A percentile compares a stretch with the other conserved stretches of the same genome.
Evolutionary conservation across 805 yeast species (phyloP).

Genomic region (Cyberlindnera mississippiensis): DNA sequence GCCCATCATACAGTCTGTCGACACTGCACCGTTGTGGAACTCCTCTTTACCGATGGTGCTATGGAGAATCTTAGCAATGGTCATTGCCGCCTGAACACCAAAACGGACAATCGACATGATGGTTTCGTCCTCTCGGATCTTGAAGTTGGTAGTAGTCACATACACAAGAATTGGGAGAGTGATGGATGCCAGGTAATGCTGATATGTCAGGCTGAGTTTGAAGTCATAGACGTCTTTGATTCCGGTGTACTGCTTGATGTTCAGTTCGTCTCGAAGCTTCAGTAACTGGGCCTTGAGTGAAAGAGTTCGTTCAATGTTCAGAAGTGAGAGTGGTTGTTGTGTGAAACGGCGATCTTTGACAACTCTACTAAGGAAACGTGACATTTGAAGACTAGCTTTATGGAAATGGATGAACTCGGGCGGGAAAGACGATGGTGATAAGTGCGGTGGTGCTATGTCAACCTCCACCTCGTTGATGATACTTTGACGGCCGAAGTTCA

Average conservation of each 20-base stretch:
- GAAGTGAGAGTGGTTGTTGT: slow-evolving; percentile 37
- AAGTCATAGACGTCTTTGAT: slow-evolving; percentile 36
- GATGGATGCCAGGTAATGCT: slow-evolving; percentile 38
- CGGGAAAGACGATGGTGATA: slow-evolving; percentile 19
- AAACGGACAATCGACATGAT: slow-evolving; percentile 36
- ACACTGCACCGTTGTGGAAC: slow-evolving; percentile 42
- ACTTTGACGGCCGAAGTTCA: slow-evolving; percentile 44
- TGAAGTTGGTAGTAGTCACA: slow-evolving; percentile 33
- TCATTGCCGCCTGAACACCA: slow-evolving; percentile 39
- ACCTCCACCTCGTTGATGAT: slow-evolving; percentile 43
- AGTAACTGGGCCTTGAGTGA: slow-evolving; percentile 33
- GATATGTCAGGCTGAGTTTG: slow-evolving; percentile 38
- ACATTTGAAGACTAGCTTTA: slow-evolving; percentile 32
- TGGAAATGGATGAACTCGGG: slow-evolving; percentile 30
- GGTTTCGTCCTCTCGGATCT: slow-evolving; percentile 38
- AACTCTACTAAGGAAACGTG: slow-evolving; percentile 37
- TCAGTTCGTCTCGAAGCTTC: slow-evolving; percentile 33
- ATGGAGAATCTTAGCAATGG: slow-evolving; percentile 36
- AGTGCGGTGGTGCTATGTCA: slow-evolving; percentile 37
- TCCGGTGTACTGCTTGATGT: slow-evolving; percentile 25
- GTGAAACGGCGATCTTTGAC: slow-evolving; percentile 36
- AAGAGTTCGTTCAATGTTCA: slow-evolving; percentile 39
- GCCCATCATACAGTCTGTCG: slow-evolving; percentile 41
- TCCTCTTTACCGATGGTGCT: slow-evolving; percentile 25
- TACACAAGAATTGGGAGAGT: slow-evolving; percentile 42